Base-by-base conservation (phyloP, 257 asterid species). In the Penstemon davidsonii region DNA sequence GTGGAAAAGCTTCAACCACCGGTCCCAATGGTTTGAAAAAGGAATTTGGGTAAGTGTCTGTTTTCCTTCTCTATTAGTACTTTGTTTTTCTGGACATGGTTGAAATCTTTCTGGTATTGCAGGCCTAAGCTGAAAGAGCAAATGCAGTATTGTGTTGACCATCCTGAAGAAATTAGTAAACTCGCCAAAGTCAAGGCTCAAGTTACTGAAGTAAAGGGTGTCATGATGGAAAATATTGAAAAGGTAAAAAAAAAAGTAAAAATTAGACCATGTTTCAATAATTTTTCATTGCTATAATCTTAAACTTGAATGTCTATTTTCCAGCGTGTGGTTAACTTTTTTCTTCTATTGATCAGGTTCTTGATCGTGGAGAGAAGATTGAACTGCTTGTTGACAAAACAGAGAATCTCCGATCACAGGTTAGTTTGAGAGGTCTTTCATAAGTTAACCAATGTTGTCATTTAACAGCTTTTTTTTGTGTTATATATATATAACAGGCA, bases 351-450 rank as follows among this genome's bases (percentile, higher is more conserved):
- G 7, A 25, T 60, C 70, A 84, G 90, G 87, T 84, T 64, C 85
- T 84, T 51, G 90, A 84, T 70, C 77, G 90, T 55, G 90, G 90
- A 47, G 90, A 84, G 77, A 84, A 79, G 68, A 79, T 84, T 13
- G 90, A 84, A 70, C 68, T 82, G 58, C 83, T 84, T 51, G 87
- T 84, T 2, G 90, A 84, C 79, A 84, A 82, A 79, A 77, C 90
- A 11, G 90, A 84, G 74, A 79, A 82, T 73, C 90, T 84, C 62
- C 76, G 83, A 66, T 79, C 83, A 11, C 87, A 84, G 85, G 87
- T 79, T 39, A 73, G 83, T 71, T 46, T 43, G 47, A 40, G 5
- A 13, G 44, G 38, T 38, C 25, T 38, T 11, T 7, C 4, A 40
- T 60, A 55, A 37, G 25, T 44, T 18, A 3, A 13, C 68, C 59